phyloP scores from a whole-genome alignment of 805 yeast genomes.

The Nakazawaea siamensis region DNA sequence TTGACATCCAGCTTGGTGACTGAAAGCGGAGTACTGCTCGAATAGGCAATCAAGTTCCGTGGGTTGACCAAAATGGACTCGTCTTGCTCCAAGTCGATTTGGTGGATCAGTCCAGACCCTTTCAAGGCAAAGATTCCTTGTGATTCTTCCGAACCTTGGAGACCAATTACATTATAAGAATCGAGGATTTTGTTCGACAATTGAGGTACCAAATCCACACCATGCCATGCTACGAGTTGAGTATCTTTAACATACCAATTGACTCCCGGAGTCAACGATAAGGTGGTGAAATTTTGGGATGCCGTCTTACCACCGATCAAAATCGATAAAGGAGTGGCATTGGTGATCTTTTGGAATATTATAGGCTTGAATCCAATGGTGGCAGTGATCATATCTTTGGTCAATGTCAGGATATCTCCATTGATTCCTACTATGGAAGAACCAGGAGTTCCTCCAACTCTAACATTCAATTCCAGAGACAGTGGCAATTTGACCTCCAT shows the following conservation, averaged over 20 bases:
- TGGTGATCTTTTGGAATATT: slow-evolving; percentile 26
- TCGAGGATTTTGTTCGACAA: slow-evolving; percentile 11
- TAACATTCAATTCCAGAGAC: slow-evolving; percentile 26
- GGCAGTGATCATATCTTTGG: slow-evolving; percentile 18
- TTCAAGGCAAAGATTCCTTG: slow-evolving; percentile 31
- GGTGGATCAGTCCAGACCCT: slow-evolving; percentile 30
- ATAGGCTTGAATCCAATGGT: slow-evolving; percentile 10
- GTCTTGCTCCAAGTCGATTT: slow-evolving; percentile 23
- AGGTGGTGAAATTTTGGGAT: slow-evolving; percentile 25
- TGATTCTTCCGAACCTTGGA: too few relatives aligned
- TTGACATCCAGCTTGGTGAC: not conserved
- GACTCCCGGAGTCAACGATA: too few relatives aligned
- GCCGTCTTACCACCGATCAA: slow-evolving; percentile 27
- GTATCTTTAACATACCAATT: slow-evolving; percentile 23
- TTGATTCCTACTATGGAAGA: slow-evolving; percentile 35
- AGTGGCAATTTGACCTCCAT: slow-evolving; percentile 36
- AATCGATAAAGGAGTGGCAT: slow-evolving; percentile 22
- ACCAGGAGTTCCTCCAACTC: slow-evolving; percentile 26
- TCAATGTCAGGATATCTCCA: slow-evolving; percentile 27
- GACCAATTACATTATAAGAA: slow-evolving; percentile 16
- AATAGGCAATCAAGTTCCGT: slow-evolving; percentile 30
- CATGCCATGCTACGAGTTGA: slow-evolving; percentile 38
- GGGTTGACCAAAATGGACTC: slow-evolving; percentile 33
- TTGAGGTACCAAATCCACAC: not conserved
- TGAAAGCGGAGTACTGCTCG: slow-evolving; percentile 5